Evolutionary conservation across 768 basidiomycete genomes (phyloP).

Genomic region (Cystobasidium tubakii): DNA sequence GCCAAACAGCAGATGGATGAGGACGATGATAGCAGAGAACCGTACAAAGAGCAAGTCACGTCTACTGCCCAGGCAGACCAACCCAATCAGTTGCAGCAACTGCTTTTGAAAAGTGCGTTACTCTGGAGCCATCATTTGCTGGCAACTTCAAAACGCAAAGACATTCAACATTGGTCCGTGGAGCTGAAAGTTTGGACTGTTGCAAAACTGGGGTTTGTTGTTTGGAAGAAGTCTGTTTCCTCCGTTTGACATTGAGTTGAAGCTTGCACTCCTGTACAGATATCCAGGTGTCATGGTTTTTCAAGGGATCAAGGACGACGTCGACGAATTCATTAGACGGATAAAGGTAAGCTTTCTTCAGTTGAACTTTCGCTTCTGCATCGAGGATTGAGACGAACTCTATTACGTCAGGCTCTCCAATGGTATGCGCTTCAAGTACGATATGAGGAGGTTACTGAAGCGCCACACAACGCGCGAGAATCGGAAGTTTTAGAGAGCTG

Average conservation of each 20-base stretch:
- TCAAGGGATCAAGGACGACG: constrained; percentile 31
- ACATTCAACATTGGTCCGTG: constrained; percentile 39
- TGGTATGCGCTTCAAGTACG: constrained; percentile 44
- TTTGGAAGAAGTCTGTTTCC: no score
- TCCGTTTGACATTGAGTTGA: no score
- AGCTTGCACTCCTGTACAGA: constrained; percentile 2
- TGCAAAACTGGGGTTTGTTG: constrained; percentile 39
- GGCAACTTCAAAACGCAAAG: constrained; percentile 43
- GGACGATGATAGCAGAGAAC: background rate
- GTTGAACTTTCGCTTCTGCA: no score
- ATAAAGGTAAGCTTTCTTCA: constrained; percentile 40
- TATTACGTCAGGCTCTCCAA: constrained; percentile 38
- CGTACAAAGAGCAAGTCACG: no score
- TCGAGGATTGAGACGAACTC: no score
- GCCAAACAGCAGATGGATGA: background rate
- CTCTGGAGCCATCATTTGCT: constrained; percentile 43
- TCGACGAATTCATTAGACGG: constrained; percentile 39
- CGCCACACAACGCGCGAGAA: background rate
- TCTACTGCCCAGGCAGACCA: background rate
- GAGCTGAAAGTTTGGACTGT: constrained; percentile 40
- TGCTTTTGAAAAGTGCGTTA: constrained; percentile 11
- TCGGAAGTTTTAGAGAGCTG: background rate
- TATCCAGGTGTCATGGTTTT: constrained; percentile 43
- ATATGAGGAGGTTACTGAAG: constrained; percentile 34
- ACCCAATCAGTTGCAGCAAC: background rate